Conservation (phyloP, 495 filamentous ascomycete genomes). For the Neurospora terricola region DNA sequence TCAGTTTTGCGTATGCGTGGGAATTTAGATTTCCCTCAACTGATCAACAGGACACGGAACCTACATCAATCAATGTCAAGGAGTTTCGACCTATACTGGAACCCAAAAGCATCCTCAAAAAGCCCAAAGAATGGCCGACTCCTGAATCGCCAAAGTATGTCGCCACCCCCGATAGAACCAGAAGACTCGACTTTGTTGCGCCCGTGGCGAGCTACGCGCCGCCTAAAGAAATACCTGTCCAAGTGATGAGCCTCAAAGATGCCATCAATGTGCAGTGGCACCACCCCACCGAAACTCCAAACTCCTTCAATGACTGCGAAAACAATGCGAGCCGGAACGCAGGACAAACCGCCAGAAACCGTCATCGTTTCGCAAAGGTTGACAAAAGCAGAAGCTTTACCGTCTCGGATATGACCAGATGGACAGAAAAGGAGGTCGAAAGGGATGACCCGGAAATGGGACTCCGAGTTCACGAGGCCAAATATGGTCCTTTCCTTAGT, state of each 20-base stretch:
- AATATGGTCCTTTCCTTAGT: constrained; percentile 9
- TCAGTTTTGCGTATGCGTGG: constrained; percentile 9
- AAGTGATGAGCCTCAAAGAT: constrained; percentile 7
- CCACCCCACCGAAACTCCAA: background rate
- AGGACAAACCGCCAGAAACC: background rate
- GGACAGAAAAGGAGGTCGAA: constrained; percentile 1
- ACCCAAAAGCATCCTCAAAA: constrained; percentile 20
- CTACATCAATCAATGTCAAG: background rate
- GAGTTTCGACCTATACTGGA: constrained; percentile 8
- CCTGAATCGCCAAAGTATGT: constrained; percentile 13
- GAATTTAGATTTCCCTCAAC: constrained; percentile 10
- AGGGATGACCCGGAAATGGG: constrained; percentile 15
- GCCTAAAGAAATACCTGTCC: constrained; percentile 10
- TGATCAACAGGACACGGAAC: constrained; percentile 1
- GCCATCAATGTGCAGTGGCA: constrained; percentile 1
- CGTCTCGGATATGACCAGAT: background rate
- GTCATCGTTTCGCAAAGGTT: background rate
- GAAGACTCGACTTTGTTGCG: constrained; percentile 15
- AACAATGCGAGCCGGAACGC: background rate
- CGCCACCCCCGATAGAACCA: constrained; percentile 14
- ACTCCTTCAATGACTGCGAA: background rate
- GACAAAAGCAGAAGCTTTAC: background rate
- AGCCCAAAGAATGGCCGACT: constrained; percentile 5
- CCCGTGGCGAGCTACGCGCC: constrained; percentile 14
- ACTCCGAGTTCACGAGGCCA: constrained; percentile 3